Evolutionary conservation across 768 basidiomycete genomes (phyloP).

Genomic region (Serendipita vermifera): DNA sequence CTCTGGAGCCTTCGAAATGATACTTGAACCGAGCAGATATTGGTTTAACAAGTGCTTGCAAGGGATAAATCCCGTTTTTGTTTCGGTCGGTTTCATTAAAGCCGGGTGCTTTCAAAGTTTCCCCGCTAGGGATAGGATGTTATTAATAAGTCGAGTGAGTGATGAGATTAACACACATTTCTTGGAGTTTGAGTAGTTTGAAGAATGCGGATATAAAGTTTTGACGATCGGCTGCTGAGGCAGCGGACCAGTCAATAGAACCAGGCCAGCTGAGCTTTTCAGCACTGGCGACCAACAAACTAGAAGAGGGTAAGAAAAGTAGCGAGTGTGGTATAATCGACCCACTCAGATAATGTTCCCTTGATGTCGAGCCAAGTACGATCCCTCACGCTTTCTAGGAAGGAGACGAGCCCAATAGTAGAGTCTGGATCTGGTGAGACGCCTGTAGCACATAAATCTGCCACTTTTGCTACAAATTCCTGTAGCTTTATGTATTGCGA

Average conservation of each 20-base stretch:
- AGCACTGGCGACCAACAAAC: slow-evolving; percentile 47
- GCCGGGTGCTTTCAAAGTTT: slow-evolving; percentile 29
- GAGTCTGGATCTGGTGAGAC: slow-evolving; percentile 32
- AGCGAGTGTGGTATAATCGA: slow-evolving; percentile 13
- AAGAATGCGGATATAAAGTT: slow-evolving; percentile 65
- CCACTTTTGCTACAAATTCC: slow-evolving; percentile 42
- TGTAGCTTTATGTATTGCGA: slow-evolving; percentile 50
- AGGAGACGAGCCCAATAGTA: slow-evolving; percentile 44
- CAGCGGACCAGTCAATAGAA: slow-evolving; percentile 48
- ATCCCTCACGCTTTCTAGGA: slow-evolving; percentile 49
- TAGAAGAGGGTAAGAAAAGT: slow-evolving; percentile 22
- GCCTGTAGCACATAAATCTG: slow-evolving; percentile 31
- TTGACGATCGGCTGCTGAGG: slow-evolving; percentile 37
- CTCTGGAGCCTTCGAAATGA: slow-evolving; percentile 78
- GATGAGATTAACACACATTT: slow-evolving; percentile 41
- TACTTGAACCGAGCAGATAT: slow-evolving; percentile 82
- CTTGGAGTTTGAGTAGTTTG: slow-evolving; percentile 66
- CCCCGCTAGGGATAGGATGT: slow-evolving; percentile 34
- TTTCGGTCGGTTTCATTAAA: slow-evolving; percentile 17
- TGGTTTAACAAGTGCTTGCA: slow-evolving; percentile 74
- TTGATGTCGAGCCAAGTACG: slow-evolving; percentile 72
- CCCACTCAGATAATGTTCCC: slow-evolving; percentile 46
- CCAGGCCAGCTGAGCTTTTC: slow-evolving; percentile 82
- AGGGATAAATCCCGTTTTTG: slow-evolving; percentile 59
- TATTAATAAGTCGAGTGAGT: background rate